Conservation (phyloP, 345 rosid species). For the Salix dunnii region DNA sequence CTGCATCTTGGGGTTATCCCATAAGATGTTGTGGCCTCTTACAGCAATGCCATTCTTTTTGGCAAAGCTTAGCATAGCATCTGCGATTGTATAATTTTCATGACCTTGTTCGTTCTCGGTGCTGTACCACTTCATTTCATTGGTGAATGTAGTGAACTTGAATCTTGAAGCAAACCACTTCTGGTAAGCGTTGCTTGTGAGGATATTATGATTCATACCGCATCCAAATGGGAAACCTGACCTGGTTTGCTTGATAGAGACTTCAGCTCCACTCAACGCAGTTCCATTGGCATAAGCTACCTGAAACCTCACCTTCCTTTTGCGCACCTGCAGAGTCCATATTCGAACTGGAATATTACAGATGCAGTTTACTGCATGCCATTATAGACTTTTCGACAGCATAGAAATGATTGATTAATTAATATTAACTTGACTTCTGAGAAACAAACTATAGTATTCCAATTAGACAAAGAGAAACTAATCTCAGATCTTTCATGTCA, state of each 20-base stretch:
- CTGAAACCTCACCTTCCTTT: conserved; percentile 49
- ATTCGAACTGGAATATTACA: not conserved
- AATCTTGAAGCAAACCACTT: conserved; percentile 77
- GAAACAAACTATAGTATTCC: too few relatives aligned
- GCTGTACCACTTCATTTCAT: conserved; percentile 88
- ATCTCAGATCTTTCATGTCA: too few relatives aligned
- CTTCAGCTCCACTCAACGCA: conserved; percentile 36
- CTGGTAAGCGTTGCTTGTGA: conserved; percentile 46
- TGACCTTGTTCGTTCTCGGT: conserved; percentile 47
- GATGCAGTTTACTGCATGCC: too few relatives aligned
- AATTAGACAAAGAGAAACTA: too few relatives aligned
- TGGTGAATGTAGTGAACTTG: conserved; percentile 60
- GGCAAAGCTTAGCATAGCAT: conserved; percentile 55
- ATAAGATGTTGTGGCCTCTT: conserved; percentile 73
- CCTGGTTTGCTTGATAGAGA: conserved; percentile 43
- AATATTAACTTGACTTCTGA: not conserved
- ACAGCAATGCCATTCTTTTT: conserved; percentile 42
- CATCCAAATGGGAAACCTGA: conserved; percentile 67
- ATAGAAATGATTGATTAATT: not conserved
- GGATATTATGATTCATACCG: conserved; percentile 63
- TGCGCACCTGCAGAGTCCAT: conserved; percentile 48
- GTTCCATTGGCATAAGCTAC: conserved; percentile 45
- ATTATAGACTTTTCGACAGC: too few relatives aligned
- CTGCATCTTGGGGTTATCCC: conserved; percentile 65
- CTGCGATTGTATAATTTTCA: conserved; percentile 63